Percentiles rank a stretch among this genome's conserved stretches.
These are phyloP conservation scores for Wickerhamiella sorbophila DNA, from an alignment of 805 yeast species.

Conservation along the genomic window DNA sequence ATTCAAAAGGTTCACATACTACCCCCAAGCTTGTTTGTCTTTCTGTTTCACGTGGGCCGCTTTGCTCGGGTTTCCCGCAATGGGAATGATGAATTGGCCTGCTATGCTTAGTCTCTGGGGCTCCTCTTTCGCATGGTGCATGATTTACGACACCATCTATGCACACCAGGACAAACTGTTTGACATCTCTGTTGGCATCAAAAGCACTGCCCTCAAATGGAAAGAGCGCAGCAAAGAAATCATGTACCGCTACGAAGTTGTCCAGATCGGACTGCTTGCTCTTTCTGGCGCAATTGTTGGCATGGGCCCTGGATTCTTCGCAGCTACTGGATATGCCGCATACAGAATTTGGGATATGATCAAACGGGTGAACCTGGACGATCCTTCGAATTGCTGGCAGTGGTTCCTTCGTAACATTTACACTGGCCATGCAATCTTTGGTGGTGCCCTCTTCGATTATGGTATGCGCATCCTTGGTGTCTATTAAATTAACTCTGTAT, in stretches of 20 bases:
- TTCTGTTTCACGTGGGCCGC: slow-evolving; percentile 92
- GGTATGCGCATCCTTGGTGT: slow-evolving; percentile 9
- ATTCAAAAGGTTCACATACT: slow-evolving; percentile 87
- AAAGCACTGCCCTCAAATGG: slow-evolving; percentile 94
- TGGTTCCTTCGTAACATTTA: slow-evolving; percentile 63
- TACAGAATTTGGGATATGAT: slow-evolving; percentile 58
- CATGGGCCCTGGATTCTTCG: slow-evolving; percentile 73
- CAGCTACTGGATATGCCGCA: slow-evolving; percentile 51
- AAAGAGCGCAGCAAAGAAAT: slow-evolving; percentile 63
- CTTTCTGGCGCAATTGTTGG: slow-evolving; percentile 62
- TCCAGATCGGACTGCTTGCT: slow-evolving; percentile 51
- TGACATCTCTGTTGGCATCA: slow-evolving; percentile 82
- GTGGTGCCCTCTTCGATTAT: slow-evolving; percentile 28
- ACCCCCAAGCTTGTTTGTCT: slow-evolving; percentile 77
- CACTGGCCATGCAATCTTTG: slow-evolving; percentile 33
- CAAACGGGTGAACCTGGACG: slow-evolving; percentile 57
- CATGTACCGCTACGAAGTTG: slow-evolving; percentile 44
- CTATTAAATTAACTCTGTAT: slow-evolving; percentile 1
- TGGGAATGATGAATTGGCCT: slow-evolving; percentile 66
- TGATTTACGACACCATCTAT: slow-evolving; percentile 89
- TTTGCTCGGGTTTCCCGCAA: slow-evolving; percentile 86
- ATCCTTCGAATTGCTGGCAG: slow-evolving; percentile 71
- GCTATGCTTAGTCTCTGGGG: slow-evolving; percentile 67
- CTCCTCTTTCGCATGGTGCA: slow-evolving; percentile 79
- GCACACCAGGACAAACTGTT: slow-evolving; percentile 94